Evolutionary conservation across 2,329 filamentous ascomycete genomes (phyloP), one percentile per base, ranked within the genome.

Genomic region (Neoscytalidium dimidiatum): DNA sequence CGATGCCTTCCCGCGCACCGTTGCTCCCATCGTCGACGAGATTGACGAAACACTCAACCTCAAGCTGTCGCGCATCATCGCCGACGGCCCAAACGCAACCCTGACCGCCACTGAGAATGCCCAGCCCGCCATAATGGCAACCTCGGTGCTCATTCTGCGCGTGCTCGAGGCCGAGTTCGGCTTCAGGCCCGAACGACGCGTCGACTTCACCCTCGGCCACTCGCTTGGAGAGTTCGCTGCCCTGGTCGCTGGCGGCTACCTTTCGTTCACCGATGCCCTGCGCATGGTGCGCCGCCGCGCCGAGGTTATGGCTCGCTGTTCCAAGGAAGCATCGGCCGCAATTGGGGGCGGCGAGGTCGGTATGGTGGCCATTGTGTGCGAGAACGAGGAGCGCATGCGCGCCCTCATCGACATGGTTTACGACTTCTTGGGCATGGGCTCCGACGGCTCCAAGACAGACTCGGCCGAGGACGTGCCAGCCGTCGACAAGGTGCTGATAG

Each of bases 71-170:
- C 83, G 84, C 28, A 84, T 94, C 66, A 97, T 97, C 70, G 88
- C 89, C 66, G 83, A 91, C 29, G 94, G 94, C 0, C 91, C 94
- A 1, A 92, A 91, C 70, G 88, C 87, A 64, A 80, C 84, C 60
- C 86, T 98, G 64, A 96, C 92, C 44, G 86, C 87, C 65, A 97
- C 94, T 4, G 87, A 91, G 69, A 94, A 96, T 75, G 91, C 94
- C 3, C 94, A 98, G 78, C 94, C 94, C 1, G 94, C 94, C 71
- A 97, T 97, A 77, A 96, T 98, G 92, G 92, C 93, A 14, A 95
- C 92, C 3, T 96, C 92, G 29, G 89, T 97, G 73, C 85, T 97
- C 66, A 96, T 97, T 73, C 84, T 97, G 63, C 90, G 92, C 64
- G 88, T 97, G 66, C 84, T 98, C 68, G 92, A 97, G 80, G 82